A percentile compares a stretch with the other conserved stretches of the same genome.
Conservation (phyloP, 257 asterid genomes). For the Apocynum venetum region DNA sequence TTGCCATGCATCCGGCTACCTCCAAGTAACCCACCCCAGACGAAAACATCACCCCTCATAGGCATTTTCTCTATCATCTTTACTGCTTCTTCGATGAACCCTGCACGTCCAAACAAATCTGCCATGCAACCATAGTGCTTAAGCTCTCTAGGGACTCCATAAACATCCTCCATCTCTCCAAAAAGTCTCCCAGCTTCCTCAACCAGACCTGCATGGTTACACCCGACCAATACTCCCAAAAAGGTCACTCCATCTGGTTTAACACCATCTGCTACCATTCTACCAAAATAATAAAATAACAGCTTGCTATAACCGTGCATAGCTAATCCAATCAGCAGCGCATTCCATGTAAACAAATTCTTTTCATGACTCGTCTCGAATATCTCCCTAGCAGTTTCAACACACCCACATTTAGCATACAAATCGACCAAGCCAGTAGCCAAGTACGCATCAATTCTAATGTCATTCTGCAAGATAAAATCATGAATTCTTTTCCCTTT, state of each 20-base stretch:
- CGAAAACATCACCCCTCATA: conserved; percentile 65
- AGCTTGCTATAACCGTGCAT: conserved; percentile 57
- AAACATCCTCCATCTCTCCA: conserved; percentile 55
- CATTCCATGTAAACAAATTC: conserved; percentile 68
- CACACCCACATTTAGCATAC: conserved; percentile 73
- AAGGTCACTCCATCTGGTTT: conserved; percentile 77
- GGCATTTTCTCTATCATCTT: conserved; percentile 73
- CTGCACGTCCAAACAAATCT: conserved; percentile 79
- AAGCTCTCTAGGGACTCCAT: conserved; percentile 56
- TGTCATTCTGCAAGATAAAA: conserved; percentile 28
- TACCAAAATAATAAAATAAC: conserved; percentile 47
- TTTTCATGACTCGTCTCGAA: conserved; percentile 36
- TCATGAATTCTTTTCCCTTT: conserved; percentile 60
- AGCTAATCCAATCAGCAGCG: conserved; percentile 78
- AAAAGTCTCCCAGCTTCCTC: conserved; percentile 54
- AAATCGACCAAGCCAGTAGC: conserved; percentile 78
- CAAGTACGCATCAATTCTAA: conserved; percentile 46
- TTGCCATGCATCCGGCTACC: conserved; percentile 81
- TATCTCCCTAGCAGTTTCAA: conserved; percentile 50
- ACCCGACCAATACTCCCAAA: conserved; percentile 64
- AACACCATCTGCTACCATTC: conserved; percentile 47
- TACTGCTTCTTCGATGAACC: conserved; percentile 59
- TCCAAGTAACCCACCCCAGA: conserved; percentile 95
- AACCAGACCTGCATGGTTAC: conserved; percentile 77
- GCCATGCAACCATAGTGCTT: conserved; percentile 95